Evolutionary conservation across 2,329 filamentous ascomycete genomes (phyloP), one percentile per base, ranked within the genome.

Genomic region (Ascochyta fabae): DNA sequence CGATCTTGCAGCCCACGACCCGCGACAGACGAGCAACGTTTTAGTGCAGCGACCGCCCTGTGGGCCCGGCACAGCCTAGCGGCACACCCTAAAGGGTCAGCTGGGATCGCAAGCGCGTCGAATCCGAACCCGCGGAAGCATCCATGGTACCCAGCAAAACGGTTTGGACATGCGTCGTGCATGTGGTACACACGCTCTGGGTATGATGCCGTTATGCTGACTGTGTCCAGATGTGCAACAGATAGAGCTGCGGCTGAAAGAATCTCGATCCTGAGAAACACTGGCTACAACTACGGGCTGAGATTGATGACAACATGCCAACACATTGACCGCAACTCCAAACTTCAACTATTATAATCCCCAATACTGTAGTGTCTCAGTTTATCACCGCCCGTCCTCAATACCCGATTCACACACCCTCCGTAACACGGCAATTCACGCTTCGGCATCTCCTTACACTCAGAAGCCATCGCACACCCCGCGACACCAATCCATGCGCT

Each of bases 401-500:
- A 27, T 23, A 12, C 1, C n/a, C 16, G 2, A 13, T 6, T 15
- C 10, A 16, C 39, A 24, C 22, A 6, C 10, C 9, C 13, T 4
- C 23, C 23, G 33, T 4, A 2, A 26, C 15, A 29, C 39, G 6
- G 15, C n/a, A 27, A 34, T n/a, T 4, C 15, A 24, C 40, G 24
- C 53, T 47, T 48, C 47, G 53, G 47, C 47, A 51, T 56, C 53
- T 47, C 53, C 53, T 47, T 51, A 33, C 24, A 39, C 42, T 42
- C 36, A 27, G n/a, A 56, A 51, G 53, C 53, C 47, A 47, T 56
- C 53, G 53, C 48, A 43, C 53, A 56, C 53, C 53, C 47, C 53
- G 47, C 53, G 43, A 33, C 38, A 16, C 47, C 48, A 56, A 38
- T 10, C 2, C 8, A 13, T 16, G 26, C 24, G 41, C 41, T 51